Evolutionary conservation across 768 basidiomycete genomes (phyloP).

Genomic region (Lactarius sanguifluus): DNA sequence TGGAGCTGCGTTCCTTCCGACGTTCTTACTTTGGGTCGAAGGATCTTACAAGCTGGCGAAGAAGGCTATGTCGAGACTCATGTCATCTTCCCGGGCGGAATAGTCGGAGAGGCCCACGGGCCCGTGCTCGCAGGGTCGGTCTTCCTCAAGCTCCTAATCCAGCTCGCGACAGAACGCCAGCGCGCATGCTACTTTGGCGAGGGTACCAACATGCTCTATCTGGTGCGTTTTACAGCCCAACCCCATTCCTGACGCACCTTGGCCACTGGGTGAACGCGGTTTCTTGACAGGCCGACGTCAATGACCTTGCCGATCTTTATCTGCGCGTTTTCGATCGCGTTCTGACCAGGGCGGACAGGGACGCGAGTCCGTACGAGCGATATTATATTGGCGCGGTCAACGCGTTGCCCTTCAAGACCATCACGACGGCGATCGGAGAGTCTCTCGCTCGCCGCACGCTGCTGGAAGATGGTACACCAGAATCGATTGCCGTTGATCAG

Average conservation of each 20-base stretch:
- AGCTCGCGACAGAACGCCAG: background rate
- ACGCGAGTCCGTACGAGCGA: slow-evolving; percentile 3
- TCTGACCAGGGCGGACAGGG: background rate
- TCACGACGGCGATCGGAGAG: slow-evolving; percentile 1
- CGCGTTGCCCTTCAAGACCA: background rate
- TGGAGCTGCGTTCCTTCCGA: no score
- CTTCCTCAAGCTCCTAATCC: slow-evolving; percentile 2
- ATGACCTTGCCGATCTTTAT: slow-evolving; percentile 6
- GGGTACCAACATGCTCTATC: no score
- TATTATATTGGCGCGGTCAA: slow-evolving; percentile 2
- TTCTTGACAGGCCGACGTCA: background rate
- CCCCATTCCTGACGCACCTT: background rate
- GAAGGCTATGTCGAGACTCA: slow-evolving; percentile 1
- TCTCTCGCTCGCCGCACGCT: slow-evolving; percentile 1
- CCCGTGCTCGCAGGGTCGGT: background rate
- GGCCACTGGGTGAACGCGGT: background rate
- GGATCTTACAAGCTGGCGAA: slow-evolving; percentile 5
- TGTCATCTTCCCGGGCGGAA: background rate
- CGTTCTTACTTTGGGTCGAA: background rate
- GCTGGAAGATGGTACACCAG: background rate
- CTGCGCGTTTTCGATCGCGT: slow-evolving; percentile 7
- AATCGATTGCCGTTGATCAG: background rate
- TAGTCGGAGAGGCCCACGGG: background rate
- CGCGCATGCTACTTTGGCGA: background rate
- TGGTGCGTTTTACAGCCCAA: background rate